Base-by-base conservation (phyloP, 2,329 filamentous ascomycete species). In the Neocatenulostroma microsporum region DNA sequence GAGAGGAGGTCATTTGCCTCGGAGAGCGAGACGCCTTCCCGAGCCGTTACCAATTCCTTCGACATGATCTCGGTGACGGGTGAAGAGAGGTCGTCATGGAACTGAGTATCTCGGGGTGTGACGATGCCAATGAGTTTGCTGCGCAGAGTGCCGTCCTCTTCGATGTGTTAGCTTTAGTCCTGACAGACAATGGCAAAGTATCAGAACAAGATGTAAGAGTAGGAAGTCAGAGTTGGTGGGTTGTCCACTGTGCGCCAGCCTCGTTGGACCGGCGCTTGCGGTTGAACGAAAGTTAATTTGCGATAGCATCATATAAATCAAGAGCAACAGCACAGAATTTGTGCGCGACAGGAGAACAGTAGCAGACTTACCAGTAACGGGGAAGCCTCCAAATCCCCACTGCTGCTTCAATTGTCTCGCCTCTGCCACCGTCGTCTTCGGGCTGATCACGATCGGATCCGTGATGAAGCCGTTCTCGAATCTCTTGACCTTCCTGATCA, bases 251-350 rank as follows among this genome's bases (percentile, higher is more conserved):
- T 34, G 46, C 54, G 41, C 48, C 36, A 41, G 46, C 50, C 49
- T 55, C 47, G 49, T 49, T 57, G 50, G 52, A 54, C 51, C 49
- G 50, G 69, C 84, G 82, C 77, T 81, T 93, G 75, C 85, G 86
- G 91, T 89, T 89, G 91, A 98, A 98, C 91, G 91, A 98, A 98
- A 98, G 91, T 96, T 96, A 95, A 83, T 77, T 31, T 23, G 71
- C 64, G 64, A 75, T 73, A 61, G 77, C 91, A 94, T 94, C 84
- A 87, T 71, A 66, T 53, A 67, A 68, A 19, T 13, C 23, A n/a
- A n/a, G n/a, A n/a, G n/a, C n/a, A n/a, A n/a, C n/a, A n/a, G n/a
- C n/a, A 40, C 24, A 31, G 25, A 11, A 42, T 31, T 39, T 37
- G 45, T 45, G 35, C 26, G 41, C 38, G 17, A n/a, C 9, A 24